Percentiles rank a stretch among this genome's conserved stretches.
Conservation (phyloP, 768 basidiomycete genomes). For the Rhizopogon sp. region DNA sequence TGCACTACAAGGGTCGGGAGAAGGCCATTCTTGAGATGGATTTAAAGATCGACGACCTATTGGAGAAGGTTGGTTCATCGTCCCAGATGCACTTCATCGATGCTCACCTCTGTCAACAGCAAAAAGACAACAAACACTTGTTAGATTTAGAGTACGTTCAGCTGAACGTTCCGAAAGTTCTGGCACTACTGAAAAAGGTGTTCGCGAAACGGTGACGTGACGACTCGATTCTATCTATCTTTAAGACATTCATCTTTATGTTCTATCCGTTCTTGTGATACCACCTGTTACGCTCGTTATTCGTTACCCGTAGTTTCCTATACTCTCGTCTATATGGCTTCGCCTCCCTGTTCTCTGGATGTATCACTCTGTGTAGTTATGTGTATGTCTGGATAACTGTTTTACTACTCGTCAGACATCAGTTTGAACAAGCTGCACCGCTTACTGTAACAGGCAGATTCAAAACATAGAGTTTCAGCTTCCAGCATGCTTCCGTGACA, state of each 20-base stretch:
- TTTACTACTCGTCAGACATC: slow-evolving; percentile 14
- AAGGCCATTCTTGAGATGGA: slow-evolving; percentile 99
- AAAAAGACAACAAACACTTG: slow-evolving; percentile 98
- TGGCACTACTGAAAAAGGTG: slow-evolving; percentile 90
- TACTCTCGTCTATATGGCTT: slow-evolving; percentile 2
- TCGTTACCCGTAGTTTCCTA: slow-evolving; percentile 13
- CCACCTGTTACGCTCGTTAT: slow-evolving; percentile 19
- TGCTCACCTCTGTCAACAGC: slow-evolving; percentile 44
- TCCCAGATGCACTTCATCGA: neutral
- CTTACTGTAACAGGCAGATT: no score
- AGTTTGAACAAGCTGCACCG: neutral
- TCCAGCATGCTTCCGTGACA: no score
- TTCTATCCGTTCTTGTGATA: slow-evolving; percentile 29
- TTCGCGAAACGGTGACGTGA: slow-evolving; percentile 73
- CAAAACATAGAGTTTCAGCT: no score
- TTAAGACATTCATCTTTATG: slow-evolving; percentile 18
- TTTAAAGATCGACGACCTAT: slow-evolving; percentile 94
- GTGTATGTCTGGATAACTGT: slow-evolving; percentile 33
- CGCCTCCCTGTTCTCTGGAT: slow-evolving; percentile 21
- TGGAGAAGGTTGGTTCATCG: slow-evolving; percentile 76
- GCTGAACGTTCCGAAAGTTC: slow-evolving; percentile 92
- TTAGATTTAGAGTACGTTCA: slow-evolving; percentile 98
- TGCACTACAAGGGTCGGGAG: slow-evolving; percentile 98
- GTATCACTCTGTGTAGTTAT: slow-evolving; percentile 32
- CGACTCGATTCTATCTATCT: slow-evolving; percentile 10